Conservation (phyloP, 73 alveolate species). For the Stentor roeselii region DNA sequence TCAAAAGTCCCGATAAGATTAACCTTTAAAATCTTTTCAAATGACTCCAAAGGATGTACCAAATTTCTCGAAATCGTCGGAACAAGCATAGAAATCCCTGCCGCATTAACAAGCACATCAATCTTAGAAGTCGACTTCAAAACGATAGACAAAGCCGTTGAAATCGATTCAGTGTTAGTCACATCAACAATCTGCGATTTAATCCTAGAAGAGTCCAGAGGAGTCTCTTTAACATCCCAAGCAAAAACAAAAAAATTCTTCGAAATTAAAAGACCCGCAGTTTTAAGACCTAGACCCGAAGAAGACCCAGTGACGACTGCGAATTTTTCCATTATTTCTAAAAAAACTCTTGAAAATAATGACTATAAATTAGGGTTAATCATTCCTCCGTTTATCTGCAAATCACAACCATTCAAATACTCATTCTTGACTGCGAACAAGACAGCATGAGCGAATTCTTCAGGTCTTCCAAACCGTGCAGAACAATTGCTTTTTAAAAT, state of each 20-base stretch:
- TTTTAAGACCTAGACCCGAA: too few relatives aligned
- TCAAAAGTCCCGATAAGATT: conserved; percentile 81
- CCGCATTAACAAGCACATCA: conserved; percentile 74
- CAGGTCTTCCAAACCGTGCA: conserved; percentile 72
- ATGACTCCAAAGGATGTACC: conserved; percentile 39
- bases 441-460: conserved; percentile 80
- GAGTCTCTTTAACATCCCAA: too few relatives aligned
- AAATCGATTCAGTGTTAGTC: background rate
- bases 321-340: too few relatives aligned
- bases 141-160: conserved; percentile 49
- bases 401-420: conserved; percentile 65
- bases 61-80: conserved; percentile 51
- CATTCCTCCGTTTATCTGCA: conserved; percentile 88
- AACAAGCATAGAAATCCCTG: conserved; percentile 76
- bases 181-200: conserved; percentile 7
- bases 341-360: too few relatives aligned
- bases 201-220: conserved; percentile 3
- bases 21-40: conserved; percentile 62
- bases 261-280: too few relatives aligned
- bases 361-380: conserved; percentile 14
- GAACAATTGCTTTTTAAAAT: conserved; percentile 61
- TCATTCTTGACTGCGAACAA: conserved; percentile 49
- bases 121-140: conserved; percentile 63
- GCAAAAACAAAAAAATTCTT: too few relatives aligned
- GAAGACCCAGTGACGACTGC: too few relatives aligned